Evolutionary conservation across 2,329 filamentous ascomycete species (phyloP).

Genomic region (Fusarium proliferatum): DNA sequence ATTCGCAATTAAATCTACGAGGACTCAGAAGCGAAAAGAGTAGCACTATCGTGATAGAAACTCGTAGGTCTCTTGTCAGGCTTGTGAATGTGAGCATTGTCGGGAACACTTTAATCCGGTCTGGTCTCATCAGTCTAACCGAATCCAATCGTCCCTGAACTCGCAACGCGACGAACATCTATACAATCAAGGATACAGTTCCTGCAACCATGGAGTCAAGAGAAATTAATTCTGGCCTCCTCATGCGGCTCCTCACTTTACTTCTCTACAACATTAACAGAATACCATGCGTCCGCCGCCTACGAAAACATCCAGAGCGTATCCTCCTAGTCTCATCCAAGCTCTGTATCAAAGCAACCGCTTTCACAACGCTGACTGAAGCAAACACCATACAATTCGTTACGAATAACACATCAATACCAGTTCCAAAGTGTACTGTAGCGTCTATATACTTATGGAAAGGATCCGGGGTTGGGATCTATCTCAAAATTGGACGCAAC

Average conservation of each 20-base stretch:
- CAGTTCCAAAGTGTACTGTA: constrained; percentile 11
- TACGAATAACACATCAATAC: constrained; percentile 19
- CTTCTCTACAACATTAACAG: accelerated
- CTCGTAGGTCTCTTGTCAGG: not conserved
- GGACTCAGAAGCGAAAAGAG: accelerated
- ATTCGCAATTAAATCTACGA: accelerated
- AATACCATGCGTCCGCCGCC: accelerated
- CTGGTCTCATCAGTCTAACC: not conserved
- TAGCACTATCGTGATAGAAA: not conserved
- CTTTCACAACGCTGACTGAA: constrained; percentile 8
- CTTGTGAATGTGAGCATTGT: not conserved
- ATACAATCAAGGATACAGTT: accelerated
- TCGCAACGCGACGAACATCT: not conserved
- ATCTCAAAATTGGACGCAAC: not conserved
- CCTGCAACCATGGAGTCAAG: not conserved
- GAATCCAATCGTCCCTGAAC: accelerated
- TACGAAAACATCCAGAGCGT: not conserved
- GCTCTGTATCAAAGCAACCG: constrained; percentile 1
- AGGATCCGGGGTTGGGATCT: not conserved
- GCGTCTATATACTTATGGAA: constrained; percentile 4
- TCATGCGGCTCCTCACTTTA: accelerated
- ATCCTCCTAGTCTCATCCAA: not conserved
- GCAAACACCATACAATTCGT: constrained; percentile 26
- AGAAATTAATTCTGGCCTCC: not conserved
- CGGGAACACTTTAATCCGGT: not conserved